phyloP scores from a whole-genome alignment of 257 asterid species.

The Lithospermum erythrorhizon region DNA sequence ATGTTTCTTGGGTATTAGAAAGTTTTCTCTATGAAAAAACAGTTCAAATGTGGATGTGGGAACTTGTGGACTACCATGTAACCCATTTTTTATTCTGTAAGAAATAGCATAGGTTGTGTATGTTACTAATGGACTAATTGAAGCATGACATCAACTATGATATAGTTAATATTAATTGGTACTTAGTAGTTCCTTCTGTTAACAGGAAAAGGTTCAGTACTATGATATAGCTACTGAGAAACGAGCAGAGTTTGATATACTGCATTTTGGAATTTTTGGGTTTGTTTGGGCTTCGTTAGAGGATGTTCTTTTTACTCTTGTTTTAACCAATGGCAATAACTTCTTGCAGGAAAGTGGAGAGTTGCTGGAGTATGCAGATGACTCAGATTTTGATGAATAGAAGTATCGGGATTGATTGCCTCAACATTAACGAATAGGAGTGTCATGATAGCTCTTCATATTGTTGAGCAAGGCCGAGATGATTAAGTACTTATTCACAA shows the following conservation, averaged over 20 bases:
- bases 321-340: constrained; percentile 5
- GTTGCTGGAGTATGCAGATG: constrained; percentile 45
- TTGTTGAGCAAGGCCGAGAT: background rate
- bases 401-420: background rate
- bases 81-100: background rate
- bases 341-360: constrained; percentile 71
- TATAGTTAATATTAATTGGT: background rate
- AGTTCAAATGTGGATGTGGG: background rate
- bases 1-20: background rate
- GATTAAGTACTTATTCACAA: too few species aligned
- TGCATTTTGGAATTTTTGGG: background rate
- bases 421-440: background rate
- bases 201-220: constrained; percentile 76
- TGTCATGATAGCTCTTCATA: background rate
- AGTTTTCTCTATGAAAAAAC: background rate
- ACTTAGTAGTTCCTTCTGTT: constrained; percentile 10
- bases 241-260: constrained; percentile 72
- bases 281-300: constrained; percentile 1
- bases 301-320: background rate
- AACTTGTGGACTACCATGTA: background rate
- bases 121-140: too few species aligned
- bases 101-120: background rate
- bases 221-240: constrained; percentile 87
- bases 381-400: constrained; percentile 37
- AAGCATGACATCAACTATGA: too few species aligned